Evolutionary conservation across 2,329 filamentous ascomycete species (phyloP), one percentile per base, ranked within the genome.

Genomic region (Fusarium azukiicola): DNA sequence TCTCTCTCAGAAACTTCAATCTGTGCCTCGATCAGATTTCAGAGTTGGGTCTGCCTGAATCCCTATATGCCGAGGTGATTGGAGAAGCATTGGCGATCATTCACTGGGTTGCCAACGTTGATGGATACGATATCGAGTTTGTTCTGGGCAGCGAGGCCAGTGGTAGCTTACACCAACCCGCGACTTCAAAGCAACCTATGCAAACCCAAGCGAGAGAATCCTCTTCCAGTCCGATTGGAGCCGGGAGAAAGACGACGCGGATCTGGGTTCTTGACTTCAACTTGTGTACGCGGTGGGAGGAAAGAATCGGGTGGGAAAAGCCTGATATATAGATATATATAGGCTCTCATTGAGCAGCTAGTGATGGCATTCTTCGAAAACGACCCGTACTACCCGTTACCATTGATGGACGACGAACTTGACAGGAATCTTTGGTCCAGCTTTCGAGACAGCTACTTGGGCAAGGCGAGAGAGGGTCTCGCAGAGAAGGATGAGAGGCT

Each of bases 241-340:
- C 7, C 17, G n/a, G 23, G 10, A 44, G 23, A 67, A 7, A 47
- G 21, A 21, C 38, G 7, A 49, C 27, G 19, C 50, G 72, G 8
- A 46, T 76, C 16, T 76, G 74, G 74, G 46, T 68, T 32, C 75
- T 85, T 5, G 84, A 86, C 71, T 86, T 84, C 71, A 74, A 67
- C 64, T 40, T 72, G 13, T 74, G 66, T 23, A 47, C 36, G 14
- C 50, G 61, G 11, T 80, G 79, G 80, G 64, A 77, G 8, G 71
- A 78, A 58, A 27, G 12, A n/a, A 50, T 73, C 38, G 68, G 74
- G 44, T 63, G 46, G 73, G 19, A 44, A 46, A 38, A 76, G 52
- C 46, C 76, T 16, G 49, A 32, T 32, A 32, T 32, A 32, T 32
- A 32, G 27, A 32, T 32, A 32, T 32, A 32, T 32, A 32, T 32